Evolutionary conservation across 768 basidiomycete species (phyloP), one percentile per base, ranked within the genome.

Genomic region (Ramaria sp.): DNA sequence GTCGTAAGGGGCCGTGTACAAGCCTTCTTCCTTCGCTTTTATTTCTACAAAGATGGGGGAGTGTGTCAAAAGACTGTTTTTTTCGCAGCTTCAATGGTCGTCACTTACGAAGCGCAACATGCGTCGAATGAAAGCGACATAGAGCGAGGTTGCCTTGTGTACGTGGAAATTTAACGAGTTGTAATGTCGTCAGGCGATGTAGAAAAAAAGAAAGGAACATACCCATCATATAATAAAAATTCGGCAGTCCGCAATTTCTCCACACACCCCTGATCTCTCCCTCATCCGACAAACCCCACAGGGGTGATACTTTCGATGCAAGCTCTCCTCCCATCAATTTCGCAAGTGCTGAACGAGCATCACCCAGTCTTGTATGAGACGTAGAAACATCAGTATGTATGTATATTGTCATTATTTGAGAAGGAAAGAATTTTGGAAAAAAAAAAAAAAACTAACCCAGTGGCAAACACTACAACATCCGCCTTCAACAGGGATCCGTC

Each of bases 211-310:
- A 28, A 10, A 30, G 48, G 44, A 5, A 60, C 61, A 27, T 60
- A 77, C 83, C 83, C 66, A 81, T 70, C 72, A 79, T 77, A 57
- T 66, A 73, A 79, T 81, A 85, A 37, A 81, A 50, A 45, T 75
- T 74, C 20, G 73, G 68, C 18, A 76, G 61, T 24, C 81, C 82
- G 30, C 78, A 60, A 58, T 78, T 75, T 18, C 74, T 69, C 69
- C 70, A 80, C 15, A 64, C 62, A 0, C 77, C 77, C 18, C 73
- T 68, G 24, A 81, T 60, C 62, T 86, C 82, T 1, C 83, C 81
- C 66, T 89, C 81, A 37, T 69, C 66, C 63, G 83, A 74, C 54
- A 87, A 60, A 36, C 84, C 78, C 85, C 83, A 80, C 13, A 84
- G 64, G n/a, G 73, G 70, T 52, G 75, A 71, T 56, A 82, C 68